Conservation (phyloP, 768 basidiomycete species). For the Auricularia cornea region DNA sequence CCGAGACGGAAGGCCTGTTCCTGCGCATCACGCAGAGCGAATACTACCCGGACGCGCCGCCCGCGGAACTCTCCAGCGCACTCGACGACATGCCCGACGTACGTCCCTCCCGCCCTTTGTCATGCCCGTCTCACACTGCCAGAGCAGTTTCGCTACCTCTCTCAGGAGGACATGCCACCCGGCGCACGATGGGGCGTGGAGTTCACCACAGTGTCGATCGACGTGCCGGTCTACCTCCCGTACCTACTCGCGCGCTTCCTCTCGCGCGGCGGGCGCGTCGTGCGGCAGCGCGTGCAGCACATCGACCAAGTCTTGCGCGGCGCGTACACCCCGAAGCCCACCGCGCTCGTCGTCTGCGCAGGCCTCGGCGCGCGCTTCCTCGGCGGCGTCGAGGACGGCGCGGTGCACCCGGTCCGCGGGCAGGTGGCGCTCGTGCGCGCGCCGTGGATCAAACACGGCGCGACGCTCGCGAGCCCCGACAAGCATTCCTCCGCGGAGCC, state of each 20-base stretch:
- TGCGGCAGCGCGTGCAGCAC: slow-evolving; percentile 57
- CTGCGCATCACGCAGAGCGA: slow-evolving; percentile 56
- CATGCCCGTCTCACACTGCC: background rate
- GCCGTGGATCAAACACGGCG: slow-evolving; percentile 15
- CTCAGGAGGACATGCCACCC: slow-evolving; percentile 32
- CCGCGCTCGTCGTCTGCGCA: slow-evolving; percentile 60
- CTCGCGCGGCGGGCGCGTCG: slow-evolving; percentile 48
- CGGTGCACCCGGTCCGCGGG: slow-evolving; percentile 16
- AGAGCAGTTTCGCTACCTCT: slow-evolving; percentile 28
- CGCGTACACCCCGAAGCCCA: slow-evolving; percentile 14
- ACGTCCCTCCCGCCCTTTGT: background rate
- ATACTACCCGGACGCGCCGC: slow-evolving; percentile 31
- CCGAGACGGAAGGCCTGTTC: slow-evolving; percentile 50
- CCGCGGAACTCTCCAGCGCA: slow-evolving; percentile 10
- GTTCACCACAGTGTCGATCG: slow-evolving; percentile 63
- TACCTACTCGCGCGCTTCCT: slow-evolving; percentile 57
- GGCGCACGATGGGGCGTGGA: slow-evolving; percentile 41
- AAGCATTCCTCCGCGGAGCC: slow-evolving; percentile 3
- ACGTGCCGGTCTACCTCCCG: slow-evolving; percentile 51
- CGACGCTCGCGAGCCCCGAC: slow-evolving; percentile 9
- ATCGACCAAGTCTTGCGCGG: slow-evolving; percentile 50
- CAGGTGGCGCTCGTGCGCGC: slow-evolving; percentile 14
- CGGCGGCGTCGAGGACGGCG: slow-evolving; percentile 43
- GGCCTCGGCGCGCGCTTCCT: slow-evolving; percentile 52
- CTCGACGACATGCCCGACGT: slow-evolving; percentile 24